phyloP scores from a whole-genome alignment of 805 yeast species.

The Teunomyces pallodes region DNA sequence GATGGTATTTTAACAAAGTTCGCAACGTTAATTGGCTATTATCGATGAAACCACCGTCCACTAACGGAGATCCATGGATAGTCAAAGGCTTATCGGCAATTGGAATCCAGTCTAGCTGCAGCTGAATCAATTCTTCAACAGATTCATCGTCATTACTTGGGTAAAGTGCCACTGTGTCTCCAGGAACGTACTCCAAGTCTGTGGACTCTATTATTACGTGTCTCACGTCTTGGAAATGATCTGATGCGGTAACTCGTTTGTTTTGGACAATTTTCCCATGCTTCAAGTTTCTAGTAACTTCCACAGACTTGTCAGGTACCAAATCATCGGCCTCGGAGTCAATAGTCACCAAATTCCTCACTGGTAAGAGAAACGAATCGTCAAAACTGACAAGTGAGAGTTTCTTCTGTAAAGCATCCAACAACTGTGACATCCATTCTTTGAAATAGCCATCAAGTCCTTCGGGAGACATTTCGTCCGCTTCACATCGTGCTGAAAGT shows the following conservation, averaged over 20 bases:
- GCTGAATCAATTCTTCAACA: slow-evolving; percentile 62
- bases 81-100: slow-evolving; percentile 60
- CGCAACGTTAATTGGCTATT: slow-evolving; percentile 59
- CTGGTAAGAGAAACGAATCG: slow-evolving; percentile 25
- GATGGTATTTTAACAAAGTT: slow-evolving; percentile 68
- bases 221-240: slow-evolving; percentile 91
- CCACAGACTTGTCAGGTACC: slow-evolving; percentile 8
- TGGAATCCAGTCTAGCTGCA: slow-evolving; percentile 68
- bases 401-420: slow-evolving; percentile 24
- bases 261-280: slow-evolving; percentile 52
- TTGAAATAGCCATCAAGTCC: slow-evolving; percentile 76
- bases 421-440: slow-evolving; percentile 63
- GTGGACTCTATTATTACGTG: slow-evolving; percentile 46
- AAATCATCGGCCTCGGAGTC: slow-evolving; percentile 18
- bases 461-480: slow-evolving; percentile 80
- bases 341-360: slow-evolving; percentile 19
- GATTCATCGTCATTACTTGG: slow-evolving; percentile 66
- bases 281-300: slow-evolving; percentile 14
- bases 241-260: slow-evolving; percentile 58
- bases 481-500: slow-evolving; percentile 73
- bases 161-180: slow-evolving; percentile 76
- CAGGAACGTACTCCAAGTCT: slow-evolving; percentile 54
- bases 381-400: slow-evolving; percentile 25
- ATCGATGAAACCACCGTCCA: slow-evolving; percentile 62
- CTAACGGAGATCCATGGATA: slow-evolving; percentile 36